Conservation (phyloP, 331 rosid species). For the Dryas integrifolia region DNA sequence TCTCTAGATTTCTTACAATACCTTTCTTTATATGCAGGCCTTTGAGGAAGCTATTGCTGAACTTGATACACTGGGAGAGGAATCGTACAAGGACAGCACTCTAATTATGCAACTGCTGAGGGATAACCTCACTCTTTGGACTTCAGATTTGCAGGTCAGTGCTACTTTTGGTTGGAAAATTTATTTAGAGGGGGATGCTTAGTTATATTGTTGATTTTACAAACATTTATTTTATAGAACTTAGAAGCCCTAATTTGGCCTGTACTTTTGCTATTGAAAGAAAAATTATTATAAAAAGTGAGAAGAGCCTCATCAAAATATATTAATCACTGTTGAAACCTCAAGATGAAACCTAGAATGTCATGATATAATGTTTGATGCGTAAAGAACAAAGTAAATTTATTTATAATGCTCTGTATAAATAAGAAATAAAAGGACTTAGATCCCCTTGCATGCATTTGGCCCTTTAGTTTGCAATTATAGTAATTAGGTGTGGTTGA, state of each 20-base stretch:
- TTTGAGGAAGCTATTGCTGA: conserved; percentile 47
- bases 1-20: not conserved
- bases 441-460: not conserved
- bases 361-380: not conserved
- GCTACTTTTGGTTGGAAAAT: conserved; percentile 1
- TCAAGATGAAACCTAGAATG: not conserved
- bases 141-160: conserved; percentile 45
- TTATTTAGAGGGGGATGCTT: not conserved
- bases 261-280: not conserved
- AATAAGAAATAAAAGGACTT: not conserved
- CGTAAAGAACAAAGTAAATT: not conserved
- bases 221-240: not conserved
- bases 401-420: not conserved
- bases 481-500: not conserved
- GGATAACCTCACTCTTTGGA: conserved; percentile 47
- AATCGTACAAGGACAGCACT: conserved; percentile 45
- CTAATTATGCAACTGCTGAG: conserved; percentile 40
- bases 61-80: conserved; percentile 41
- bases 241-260: not conserved
- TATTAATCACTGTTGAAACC: not conserved
- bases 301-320: not conserved
- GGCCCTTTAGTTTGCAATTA: not conserved
- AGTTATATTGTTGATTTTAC: not conserved
- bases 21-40: conserved; percentile 14
- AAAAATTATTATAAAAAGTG: not conserved